phyloP scores from a whole-genome alignment of 179 eudicot species.

The Silene vulgaris region DNA sequence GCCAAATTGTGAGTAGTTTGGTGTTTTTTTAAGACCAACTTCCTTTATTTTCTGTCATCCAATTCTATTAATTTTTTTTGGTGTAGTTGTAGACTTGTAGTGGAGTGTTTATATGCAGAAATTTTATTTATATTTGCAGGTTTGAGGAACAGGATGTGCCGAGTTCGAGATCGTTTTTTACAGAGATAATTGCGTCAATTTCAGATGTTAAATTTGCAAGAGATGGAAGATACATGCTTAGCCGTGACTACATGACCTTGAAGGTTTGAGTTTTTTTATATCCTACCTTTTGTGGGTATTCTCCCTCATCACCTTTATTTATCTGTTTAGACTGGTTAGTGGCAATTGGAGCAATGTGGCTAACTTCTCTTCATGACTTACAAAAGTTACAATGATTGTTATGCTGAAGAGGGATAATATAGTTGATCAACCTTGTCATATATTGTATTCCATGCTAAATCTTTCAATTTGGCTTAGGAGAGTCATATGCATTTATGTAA shows the following conservation, averaged over 20 bases:
- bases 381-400: constrained; percentile 10
- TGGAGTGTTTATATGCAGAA: background rate
- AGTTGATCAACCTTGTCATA: background rate
- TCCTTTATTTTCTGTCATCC: background rate
- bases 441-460: background rate
- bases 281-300: background rate
- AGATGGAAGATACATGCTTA: constrained; percentile 55
- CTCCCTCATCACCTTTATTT: background rate
- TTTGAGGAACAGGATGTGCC: constrained; percentile 51
- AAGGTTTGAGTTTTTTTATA: constrained; percentile 28
- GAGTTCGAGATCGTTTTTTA: constrained; percentile 56
- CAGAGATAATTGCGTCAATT: constrained; percentile 60
- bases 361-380: background rate
- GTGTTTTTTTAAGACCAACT: background rate
- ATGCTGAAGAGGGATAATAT: no score
- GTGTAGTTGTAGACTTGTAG: background rate
- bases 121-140: constrained; percentile 22
- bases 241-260: constrained; percentile 58
- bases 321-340: background rate
- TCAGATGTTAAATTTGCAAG: constrained; percentile 57
- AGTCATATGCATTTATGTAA: no score
- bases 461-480: background rate
- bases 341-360: background rate
- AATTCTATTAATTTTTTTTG: background rate
- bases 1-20: constrained; percentile 34